Conservation (phyloP, 495 filamentous ascomycete genomes). For the Penicillium tannophilum region DNA sequence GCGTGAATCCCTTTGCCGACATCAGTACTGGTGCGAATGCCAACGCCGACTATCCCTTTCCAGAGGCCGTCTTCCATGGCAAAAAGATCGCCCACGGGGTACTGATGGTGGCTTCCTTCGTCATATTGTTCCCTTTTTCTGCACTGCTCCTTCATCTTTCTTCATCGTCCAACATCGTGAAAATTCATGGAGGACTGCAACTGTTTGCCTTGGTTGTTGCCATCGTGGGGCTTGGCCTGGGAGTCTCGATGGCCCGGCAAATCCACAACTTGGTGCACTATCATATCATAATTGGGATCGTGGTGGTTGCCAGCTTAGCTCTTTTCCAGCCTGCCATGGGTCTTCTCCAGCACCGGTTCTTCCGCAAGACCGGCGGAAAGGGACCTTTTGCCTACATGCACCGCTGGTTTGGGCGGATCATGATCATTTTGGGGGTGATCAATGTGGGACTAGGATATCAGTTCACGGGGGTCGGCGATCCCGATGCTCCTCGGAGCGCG, state of each 20-base stretch:
- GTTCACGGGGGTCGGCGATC: slow-evolving; percentile 31
- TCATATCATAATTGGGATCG: slow-evolving; percentile 59
- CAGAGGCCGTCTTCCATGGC: slow-evolving; percentile 15
- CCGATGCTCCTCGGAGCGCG: slow-evolving; percentile 34
- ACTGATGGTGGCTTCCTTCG: slow-evolving; percentile 45
- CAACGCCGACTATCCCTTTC: slow-evolving; percentile 13
- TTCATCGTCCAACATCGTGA: slow-evolving; percentile 32
- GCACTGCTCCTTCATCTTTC: slow-evolving; percentile 49
- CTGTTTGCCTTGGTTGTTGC: slow-evolving; percentile 54
- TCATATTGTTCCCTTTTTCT: slow-evolving; percentile 54
- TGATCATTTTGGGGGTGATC: slow-evolving; percentile 65
- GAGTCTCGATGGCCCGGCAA: slow-evolving; percentile 51
- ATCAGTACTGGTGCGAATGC: not conserved
- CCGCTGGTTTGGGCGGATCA: slow-evolving; percentile 68
- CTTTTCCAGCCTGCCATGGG: slow-evolving; percentile 68
- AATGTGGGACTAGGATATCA: slow-evolving; percentile 74
- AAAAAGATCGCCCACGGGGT: slow-evolving; percentile 45
- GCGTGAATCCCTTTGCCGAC: slow-evolving; percentile 60
- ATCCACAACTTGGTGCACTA: slow-evolving; percentile 26
- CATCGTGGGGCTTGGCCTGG: slow-evolving; percentile 63
- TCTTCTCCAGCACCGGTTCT: slow-evolving; percentile 61
- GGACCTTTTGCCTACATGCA: slow-evolving; percentile 60
- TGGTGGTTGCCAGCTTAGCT: slow-evolving; percentile 56
- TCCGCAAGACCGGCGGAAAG: slow-evolving; percentile 50
- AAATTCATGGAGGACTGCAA: slow-evolving; percentile 63